Evolutionary conservation across 129 eudicot genomes (phyloP), one percentile per base, ranked within the genome.

Genomic region (Helianthus tuberosus): DNA sequence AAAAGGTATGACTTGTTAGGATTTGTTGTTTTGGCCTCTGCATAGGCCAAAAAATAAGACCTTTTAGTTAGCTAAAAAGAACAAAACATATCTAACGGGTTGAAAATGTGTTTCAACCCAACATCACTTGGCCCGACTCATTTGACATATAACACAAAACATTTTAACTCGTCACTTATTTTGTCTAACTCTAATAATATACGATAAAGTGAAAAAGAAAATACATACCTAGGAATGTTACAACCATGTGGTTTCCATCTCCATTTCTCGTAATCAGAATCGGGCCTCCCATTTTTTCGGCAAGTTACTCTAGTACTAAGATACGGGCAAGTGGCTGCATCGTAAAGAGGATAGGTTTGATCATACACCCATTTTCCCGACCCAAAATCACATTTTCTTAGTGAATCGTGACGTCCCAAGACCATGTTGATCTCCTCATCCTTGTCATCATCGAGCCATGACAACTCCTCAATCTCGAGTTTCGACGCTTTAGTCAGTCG

Each of bases 341-440:
- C 91, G 73, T 92, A 89, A 13, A 92, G 87, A 5, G 96, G 98
- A 63, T 92, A 92, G 32, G 91, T 76, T 52, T 92, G 91, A 73
- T 92, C 98, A 71, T 81, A 89, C 50, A 85, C 85, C 98, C 98
- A 92, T 84, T 92, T 89, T 52, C 98, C 98, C 20, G 73, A 74
- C 23, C 80, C 78, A 32, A 81, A 77, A 62, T 92, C 98, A 55
- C 98, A 92, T 59, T 74, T 82, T 73, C 78, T 73, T 50, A 77
- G 78, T 0, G 96, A 85, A 20, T 82, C 75, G 57, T 87, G 91
- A 16, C 79, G 69, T 66, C 80, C 79, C 51, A 79, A 84, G 50
- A 88, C 71, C 86, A 88, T 91, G 74, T 44, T 72, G 49, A 86
- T 73, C 71, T 86, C 95, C 64, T 86, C 91, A 62, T 91, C 87